Evolutionary conservation across 257 asterid species (phyloP).

Genomic region (Jaltomata sinuosa): DNA sequence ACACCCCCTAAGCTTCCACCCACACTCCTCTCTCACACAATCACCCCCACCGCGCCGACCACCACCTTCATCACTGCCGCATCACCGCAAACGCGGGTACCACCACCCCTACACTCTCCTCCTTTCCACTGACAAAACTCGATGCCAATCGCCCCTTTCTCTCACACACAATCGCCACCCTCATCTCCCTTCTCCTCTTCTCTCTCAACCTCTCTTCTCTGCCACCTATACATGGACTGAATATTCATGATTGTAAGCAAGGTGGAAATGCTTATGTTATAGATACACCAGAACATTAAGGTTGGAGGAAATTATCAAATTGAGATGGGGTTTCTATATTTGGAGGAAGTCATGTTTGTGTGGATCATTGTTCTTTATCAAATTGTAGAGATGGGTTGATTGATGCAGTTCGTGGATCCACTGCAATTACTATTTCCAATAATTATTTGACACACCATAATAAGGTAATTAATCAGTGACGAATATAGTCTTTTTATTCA

Average conservation of each 20-base stretch:
- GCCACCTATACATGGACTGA: conserved; percentile 70
- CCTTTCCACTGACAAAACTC: too few species aligned
- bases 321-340: conserved; percentile 83
- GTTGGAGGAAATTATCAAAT: conserved; percentile 63
- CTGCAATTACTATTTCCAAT: conserved; percentile 71
- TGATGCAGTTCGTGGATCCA: conserved; percentile 81
- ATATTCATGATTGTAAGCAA: conserved; percentile 74
- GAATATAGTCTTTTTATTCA: background rate
- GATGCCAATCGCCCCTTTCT: too few species aligned
- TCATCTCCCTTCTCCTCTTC: too few species aligned
- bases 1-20: too few species aligned
- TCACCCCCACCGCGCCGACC: too few species aligned
- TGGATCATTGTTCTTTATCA: conserved; percentile 76
- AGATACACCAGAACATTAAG: conserved; percentile 77
- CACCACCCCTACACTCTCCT: too few species aligned
- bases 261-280: conserved; percentile 81
- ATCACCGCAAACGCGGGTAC: too few species aligned
- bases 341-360: conserved; percentile 81
- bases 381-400: conserved; percentile 66
- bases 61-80: too few species aligned
- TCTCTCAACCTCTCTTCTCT: too few species aligned
- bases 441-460: conserved; percentile 71
- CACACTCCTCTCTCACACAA: too few species aligned
- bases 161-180: too few species aligned
- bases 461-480: conserved; percentile 21